Evolutionary conservation across 768 basidiomycete species (phyloP).

Genomic region (Pulveroboletus sp.): DNA sequence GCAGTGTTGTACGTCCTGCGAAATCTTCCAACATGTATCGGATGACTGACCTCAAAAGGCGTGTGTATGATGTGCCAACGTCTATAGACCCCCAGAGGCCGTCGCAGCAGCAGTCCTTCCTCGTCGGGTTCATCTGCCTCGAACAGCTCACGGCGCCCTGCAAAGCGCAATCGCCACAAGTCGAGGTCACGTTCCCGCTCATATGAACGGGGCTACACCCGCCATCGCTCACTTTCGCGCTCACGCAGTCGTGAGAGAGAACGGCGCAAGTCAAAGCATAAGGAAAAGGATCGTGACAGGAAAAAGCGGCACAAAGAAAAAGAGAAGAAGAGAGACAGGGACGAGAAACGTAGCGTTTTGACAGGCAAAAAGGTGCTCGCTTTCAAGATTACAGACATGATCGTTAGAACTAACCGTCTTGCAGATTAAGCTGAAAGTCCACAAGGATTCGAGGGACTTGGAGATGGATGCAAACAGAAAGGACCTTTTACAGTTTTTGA

Average conservation of each 20-base stretch:
- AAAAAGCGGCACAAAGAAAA: slow-evolving; percentile 36
- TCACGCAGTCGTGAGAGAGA: slow-evolving; percentile 28
- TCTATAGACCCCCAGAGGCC: slow-evolving; percentile 20
- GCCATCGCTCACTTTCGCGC: slow-evolving; percentile 21
- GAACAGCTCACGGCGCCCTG: slow-evolving; percentile 7
- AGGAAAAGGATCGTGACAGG: slow-evolving; percentile 30
- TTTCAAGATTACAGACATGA: not conserved
- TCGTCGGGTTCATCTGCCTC: slow-evolving; percentile 18
- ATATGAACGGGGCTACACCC: slow-evolving; percentile 10
- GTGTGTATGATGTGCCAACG: slow-evolving; percentile 10
- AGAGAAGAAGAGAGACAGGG: slow-evolving; percentile 35
- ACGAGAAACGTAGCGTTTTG: slow-evolving; percentile 50
- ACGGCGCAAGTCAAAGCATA: slow-evolving; percentile 22
- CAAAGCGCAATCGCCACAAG: slow-evolving; percentile 13
- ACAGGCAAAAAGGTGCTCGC: slow-evolving; percentile 55
- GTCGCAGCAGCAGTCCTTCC: slow-evolving; percentile 14
- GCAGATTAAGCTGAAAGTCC: slow-evolving; percentile 61
- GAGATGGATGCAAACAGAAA: slow-evolving; percentile 54
- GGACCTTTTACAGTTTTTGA: slow-evolving; percentile 51
- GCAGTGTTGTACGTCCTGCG: slow-evolving; percentile 28
- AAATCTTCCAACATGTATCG: not conserved
- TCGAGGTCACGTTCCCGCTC: slow-evolving; percentile 24
- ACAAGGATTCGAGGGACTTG: slow-evolving; percentile 52
- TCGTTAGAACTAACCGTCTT: not conserved
- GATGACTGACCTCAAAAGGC: slow-evolving; percentile 26